A percentile compares a stretch with the other conserved stretches of the same genome.
phyloP scores from a whole-genome alignment of 495 filamentous ascomycete species.

The Aspergillus carlsbadensis region DNA sequence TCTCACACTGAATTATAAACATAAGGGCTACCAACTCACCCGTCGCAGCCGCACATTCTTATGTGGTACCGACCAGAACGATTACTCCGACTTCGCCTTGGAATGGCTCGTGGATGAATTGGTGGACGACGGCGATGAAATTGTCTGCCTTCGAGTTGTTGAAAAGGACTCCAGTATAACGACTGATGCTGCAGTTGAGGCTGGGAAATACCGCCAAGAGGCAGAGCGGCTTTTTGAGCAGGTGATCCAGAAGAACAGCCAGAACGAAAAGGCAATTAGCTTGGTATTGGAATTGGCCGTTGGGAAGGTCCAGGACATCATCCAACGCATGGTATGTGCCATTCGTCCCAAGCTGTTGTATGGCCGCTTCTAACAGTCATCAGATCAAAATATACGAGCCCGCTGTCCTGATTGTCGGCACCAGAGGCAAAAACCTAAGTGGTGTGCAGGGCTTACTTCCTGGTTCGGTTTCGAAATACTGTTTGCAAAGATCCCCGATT shows the following conservation, averaged over 20 bases:
- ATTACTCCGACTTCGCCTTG: conserved; percentile 92
- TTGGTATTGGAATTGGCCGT: conserved; percentile 86
- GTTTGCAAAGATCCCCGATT: conserved; percentile 90
- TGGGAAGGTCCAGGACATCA: conserved; percentile 88
- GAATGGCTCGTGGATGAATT: conserved; percentile 93
- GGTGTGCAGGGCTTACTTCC: conserved; percentile 89
- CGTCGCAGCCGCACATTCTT: conserved; percentile 88
- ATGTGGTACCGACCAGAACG: conserved; percentile 90
- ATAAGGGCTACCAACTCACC: conserved; percentile 83
- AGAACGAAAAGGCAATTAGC: conserved; percentile 78
- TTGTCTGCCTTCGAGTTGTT: conserved; percentile 88
- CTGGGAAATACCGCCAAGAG: conserved; percentile 74
- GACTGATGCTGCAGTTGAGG: conserved; percentile 66
- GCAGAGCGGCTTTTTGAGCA: conserved; percentile 72
- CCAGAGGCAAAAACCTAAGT: conserved; percentile 79
- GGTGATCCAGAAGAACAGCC: conserved; percentile 79
- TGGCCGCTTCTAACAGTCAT: conserved; percentile 16
- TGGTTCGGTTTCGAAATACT: conserved; percentile 95
- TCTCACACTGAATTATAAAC: conserved; percentile 82
- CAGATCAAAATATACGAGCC: conserved; percentile 91
- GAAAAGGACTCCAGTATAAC: conserved; percentile 79
- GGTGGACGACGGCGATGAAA: conserved; percentile 95
- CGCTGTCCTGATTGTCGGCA: conserved; percentile 92
- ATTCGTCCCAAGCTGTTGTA: not conserved
- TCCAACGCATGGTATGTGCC: conserved; percentile 79